Base-by-base conservation (phyloP, 129 eudicot species). In the Flaveria trinervia region DNA sequence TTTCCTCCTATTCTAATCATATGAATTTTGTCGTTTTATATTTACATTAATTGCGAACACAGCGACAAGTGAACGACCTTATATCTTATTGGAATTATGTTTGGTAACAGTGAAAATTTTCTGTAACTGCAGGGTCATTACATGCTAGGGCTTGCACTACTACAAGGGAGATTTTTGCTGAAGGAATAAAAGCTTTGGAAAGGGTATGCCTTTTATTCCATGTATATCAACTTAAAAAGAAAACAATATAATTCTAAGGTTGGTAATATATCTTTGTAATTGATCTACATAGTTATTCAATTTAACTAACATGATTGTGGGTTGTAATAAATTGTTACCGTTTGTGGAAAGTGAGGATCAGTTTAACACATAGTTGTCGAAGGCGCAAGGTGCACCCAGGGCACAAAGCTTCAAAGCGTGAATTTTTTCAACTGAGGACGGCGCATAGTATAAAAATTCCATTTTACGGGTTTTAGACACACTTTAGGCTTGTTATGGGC, bases 111-210 rank as follows among this genome's bases (percentile, higher is more conserved):
- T 18, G 68, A 57, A n/a, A 28, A 70, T 44, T 49, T 70, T 51
- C 30, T 41, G 65, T 30, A 12, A 65, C 43, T 84, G 69, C 89
- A 92, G 97, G 97, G 87, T 46, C 97, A 92, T 62, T 92, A 88
- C 79, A 89, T 89, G 93, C 86, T 92, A 43, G 97, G 96, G 56
- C 96, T 84, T 77, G 96, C 96, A 48, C 76, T 92, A 70, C 85
- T 89, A 49, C 87, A 89, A 83, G 78, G 81, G 77, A 82, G 72
- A 85, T 71, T 33, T 89, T 80, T 74, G 72, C 86, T 9, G 92
- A 88, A 70, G 97, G 97, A 25, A 88, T 88, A 59, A 89, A 68
- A 74, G 85, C 87, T 68, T 65, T 92, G 85, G 92, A 89, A 77
- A 88, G 84, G 77, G 97, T 92, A 80, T 55, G 71, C 18, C 43